These are phyloP conservation scores for Nematocida minor DNA, from an alignment of 371 early-diverging fungal species.

Conservation along the genomic window DNA sequence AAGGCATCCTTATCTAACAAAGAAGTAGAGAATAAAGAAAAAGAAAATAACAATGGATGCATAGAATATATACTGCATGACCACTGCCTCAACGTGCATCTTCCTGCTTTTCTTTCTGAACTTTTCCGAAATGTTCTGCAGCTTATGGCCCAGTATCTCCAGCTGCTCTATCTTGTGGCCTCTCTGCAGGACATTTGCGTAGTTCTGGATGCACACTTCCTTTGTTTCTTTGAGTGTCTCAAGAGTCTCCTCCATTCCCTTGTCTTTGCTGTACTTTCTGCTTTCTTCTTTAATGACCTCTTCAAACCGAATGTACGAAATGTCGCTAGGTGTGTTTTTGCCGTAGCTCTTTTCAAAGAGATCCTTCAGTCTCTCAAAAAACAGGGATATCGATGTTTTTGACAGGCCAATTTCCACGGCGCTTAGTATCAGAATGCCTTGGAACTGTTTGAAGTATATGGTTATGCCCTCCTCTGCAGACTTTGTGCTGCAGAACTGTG, in stretches of 20 bases:
- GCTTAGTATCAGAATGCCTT: constrained; percentile 20
- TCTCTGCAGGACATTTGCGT: constrained; percentile 47
- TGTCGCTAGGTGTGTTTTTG: not conserved
- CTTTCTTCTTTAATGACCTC: constrained; percentile 45
- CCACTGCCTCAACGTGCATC: constrained; percentile 45
- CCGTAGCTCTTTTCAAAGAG: constrained; percentile 36
- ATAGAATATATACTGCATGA: constrained; percentile 44
- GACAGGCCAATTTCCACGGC: constrained; percentile 50
- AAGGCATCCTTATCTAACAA: not conserved
- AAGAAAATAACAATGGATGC: constrained; percentile 21
- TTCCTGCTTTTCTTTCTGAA: constrained; percentile 50
- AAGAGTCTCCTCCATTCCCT: constrained; percentile 45
- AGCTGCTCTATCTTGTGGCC: constrained; percentile 52
- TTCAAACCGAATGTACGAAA: constrained; percentile 43
- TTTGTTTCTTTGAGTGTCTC: constrained; percentile 47
- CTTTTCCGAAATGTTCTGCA: constrained; percentile 49
- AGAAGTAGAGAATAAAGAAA: constrained; percentile 36
- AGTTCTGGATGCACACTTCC: constrained; percentile 49
- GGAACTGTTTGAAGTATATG: constrained; percentile 44
- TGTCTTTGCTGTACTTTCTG: constrained; percentile 46
- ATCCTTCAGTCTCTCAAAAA: constrained; percentile 37
- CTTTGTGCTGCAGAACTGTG: constrained; percentile 51
- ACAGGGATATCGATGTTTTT: constrained; percentile 40
- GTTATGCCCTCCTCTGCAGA: constrained; percentile 31
- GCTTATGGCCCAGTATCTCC: constrained; percentile 38